Conservation (phyloP, 2,329 filamentous ascomycete genomes). For the Orbilia ellipsospora region DNA sequence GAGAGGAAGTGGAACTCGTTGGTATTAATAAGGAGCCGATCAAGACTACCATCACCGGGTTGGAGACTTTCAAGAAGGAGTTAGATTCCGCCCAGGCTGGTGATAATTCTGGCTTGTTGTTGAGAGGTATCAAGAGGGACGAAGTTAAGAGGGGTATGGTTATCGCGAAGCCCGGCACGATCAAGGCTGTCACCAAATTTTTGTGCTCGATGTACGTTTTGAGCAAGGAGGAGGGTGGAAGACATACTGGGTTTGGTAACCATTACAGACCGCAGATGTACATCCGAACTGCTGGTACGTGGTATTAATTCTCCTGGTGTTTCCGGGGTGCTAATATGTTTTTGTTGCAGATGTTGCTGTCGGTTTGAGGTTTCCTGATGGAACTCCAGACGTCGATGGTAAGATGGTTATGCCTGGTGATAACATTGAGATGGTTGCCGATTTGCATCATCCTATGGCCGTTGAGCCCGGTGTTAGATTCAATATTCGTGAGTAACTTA, state of each 20-base stretch:
- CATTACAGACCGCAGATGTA: slow-evolving; percentile 98
- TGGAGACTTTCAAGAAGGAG: slow-evolving; percentile 99
- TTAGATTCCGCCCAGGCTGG: slow-evolving; percentile 95
- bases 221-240: slow-evolving; percentile 96
- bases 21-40: slow-evolving; percentile 83
- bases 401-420: slow-evolving; percentile 98
- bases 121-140: slow-evolving; percentile 95
- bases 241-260: slow-evolving; percentile 92
- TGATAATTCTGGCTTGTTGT: slow-evolving; percentile 96
- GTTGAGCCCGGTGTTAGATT: slow-evolving; percentile 93
- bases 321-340: slow-evolving; percentile 30
- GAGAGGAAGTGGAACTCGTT: slow-evolving; percentile 92
- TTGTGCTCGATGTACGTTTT: slow-evolving; percentile 96
- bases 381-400: slow-evolving; percentile 74
- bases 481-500: slow-evolving; percentile 96
- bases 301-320: slow-evolving; percentile 55
- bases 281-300: slow-evolving; percentile 89
- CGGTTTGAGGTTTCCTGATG: slow-evolving; percentile 86
- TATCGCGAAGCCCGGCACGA: slow-evolving; percentile 80
- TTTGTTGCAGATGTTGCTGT: slow-evolving; percentile 69
- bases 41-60: slow-evolving; percentile 99
- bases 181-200: slow-evolving; percentile 91
- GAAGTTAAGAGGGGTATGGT: slow-evolving; percentile 97
- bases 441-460: slow-evolving; percentile 84
- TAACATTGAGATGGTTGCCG: slow-evolving; percentile 96